A percentile compares a stretch with the other conserved stretches of the same genome.
These are phyloP conservation scores for Calocera cornea DNA, from an alignment of 768 basidiomycete species.

Conservation along the genomic window DNA sequence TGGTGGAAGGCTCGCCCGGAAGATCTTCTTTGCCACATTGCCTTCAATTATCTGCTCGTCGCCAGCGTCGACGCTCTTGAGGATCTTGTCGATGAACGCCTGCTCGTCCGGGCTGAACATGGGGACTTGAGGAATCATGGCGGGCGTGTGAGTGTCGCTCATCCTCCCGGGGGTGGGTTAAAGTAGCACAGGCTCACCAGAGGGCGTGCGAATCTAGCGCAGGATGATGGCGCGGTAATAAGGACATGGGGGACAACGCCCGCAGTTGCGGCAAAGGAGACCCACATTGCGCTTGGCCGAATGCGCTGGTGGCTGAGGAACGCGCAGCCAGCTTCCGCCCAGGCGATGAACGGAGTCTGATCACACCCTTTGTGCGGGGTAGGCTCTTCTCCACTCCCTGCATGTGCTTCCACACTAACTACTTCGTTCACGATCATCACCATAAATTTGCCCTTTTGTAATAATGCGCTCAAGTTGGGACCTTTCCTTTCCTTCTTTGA, in stretches of 20 bases:
- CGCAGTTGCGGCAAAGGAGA: conserved; percentile 5
- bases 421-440: background rate
- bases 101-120: background rate
- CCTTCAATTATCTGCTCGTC: conserved; percentile 6
- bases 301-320: conserved; percentile 4
- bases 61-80: background rate
- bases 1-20: background rate
- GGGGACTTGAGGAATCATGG: conserved; percentile 3
- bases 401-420: background rate
- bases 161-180: background rate
- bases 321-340: background rate
- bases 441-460: background rate
- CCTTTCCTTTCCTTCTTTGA: too few relatives aligned
- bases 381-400: background rate
- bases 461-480: too few relatives aligned
- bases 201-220: background rate
- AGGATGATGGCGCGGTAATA: background rate
- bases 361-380: conserved; percentile 4
- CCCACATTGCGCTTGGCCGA: background rate
- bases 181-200: conserved; percentile 1
- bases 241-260: background rate
- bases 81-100: conserved; percentile 4
- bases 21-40: background rate
- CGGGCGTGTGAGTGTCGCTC: background rate
- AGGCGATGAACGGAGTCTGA: background rate